A percentile compares a stretch with the other conserved stretches of the same genome.
phyloP scores from a whole-genome alignment of 164 flowering plant genomes.

The Umbilicus rupestris region DNA sequence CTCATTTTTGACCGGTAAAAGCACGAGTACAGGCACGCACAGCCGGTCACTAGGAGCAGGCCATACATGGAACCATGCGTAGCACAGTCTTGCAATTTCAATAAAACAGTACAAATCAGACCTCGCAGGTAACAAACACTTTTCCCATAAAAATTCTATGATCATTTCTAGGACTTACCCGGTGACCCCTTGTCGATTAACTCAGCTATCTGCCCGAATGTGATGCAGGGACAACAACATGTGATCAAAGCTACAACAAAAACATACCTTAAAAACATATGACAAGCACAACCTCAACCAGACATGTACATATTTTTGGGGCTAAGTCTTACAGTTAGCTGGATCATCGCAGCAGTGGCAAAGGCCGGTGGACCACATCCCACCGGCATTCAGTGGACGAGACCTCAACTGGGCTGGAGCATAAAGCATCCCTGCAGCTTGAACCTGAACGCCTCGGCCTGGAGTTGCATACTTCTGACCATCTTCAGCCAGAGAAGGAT shows the following conservation, averaged over 20 bases:
- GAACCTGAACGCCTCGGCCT: neutral
- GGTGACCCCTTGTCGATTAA: conserved; percentile 25
- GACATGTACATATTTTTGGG: neutral
- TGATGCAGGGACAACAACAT: conserved; percentile 42
- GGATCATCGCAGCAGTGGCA: conserved; percentile 48
- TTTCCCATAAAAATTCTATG: neutral
- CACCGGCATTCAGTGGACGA: neutral
- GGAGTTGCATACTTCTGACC: neutral
- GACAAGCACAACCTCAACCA: neutral
- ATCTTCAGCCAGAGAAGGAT: neutral
- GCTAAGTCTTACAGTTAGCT: conserved; percentile 27
- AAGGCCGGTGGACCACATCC: conserved; percentile 38
- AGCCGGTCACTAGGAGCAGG: conserved; percentile 20
- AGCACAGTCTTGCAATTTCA: conserved; percentile 24
- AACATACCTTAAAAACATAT: neutral
- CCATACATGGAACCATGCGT: conserved; percentile 22
- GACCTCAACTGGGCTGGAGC: neutral
- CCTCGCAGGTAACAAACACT: neutral
- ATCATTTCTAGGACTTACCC: conserved; percentile 17
- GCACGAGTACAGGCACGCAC: conserved; percentile 41
- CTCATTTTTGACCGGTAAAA: conserved; percentile 33
- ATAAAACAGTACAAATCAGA: neutral
- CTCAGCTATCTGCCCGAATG: conserved; percentile 45
- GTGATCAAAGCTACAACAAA: conserved; percentile 27
- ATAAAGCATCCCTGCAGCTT: conserved; percentile 6